phyloP scores from a whole-genome alignment of 2,329 filamentous ascomycete species.

The Diaporthe humulicola region DNA sequence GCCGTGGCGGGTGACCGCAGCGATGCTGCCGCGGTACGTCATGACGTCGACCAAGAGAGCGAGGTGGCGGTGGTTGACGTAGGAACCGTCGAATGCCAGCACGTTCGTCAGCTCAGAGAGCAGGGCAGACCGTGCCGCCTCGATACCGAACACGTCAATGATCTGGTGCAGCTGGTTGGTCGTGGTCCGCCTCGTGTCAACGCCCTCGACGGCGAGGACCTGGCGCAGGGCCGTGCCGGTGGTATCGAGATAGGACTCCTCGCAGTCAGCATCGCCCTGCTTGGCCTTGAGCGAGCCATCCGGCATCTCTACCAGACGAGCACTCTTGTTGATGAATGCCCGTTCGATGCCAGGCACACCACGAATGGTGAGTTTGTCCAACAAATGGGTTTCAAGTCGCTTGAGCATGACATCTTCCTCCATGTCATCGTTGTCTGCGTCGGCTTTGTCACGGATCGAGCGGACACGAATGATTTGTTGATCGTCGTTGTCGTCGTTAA shows the following conservation, averaged over 20 bases:
- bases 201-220: slow-evolving; percentile 87
- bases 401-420: slow-evolving; percentile 95
- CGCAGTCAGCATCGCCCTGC: slow-evolving; percentile 81
- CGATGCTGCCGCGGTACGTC: slow-evolving; percentile 94
- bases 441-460: slow-evolving; percentile 77
- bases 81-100: slow-evolving; percentile 97
- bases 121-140: slow-evolving; percentile 89
- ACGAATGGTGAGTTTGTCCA: slow-evolving; percentile 91
- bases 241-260: slow-evolving; percentile 97
- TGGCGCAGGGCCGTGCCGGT: slow-evolving; percentile 88
- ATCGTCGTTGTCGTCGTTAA: slow-evolving; percentile 98
- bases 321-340: slow-evolving; percentile 91
- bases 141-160: slow-evolving; percentile 95
- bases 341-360: slow-evolving; percentile 90
- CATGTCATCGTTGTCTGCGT: slow-evolving; percentile 74
- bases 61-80: slow-evolving; percentile 98
- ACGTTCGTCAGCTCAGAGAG: slow-evolving; percentile 92
- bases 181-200: slow-evolving; percentile 87
- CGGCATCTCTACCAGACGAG: slow-evolving; percentile 73
- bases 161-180: slow-evolving; percentile 97
- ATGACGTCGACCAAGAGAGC: slow-evolving; percentile 96
- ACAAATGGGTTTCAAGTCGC: slow-evolving; percentile 89
- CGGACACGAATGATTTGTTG: slow-evolving; percentile 95
- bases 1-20: slow-evolving; percentile 96
- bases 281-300: slow-evolving; percentile 81